Percentiles rank a stretch among this genome's conserved stretches.
Conservation (phyloP, 495 filamentous ascomycete genomes). For the Ascobolus immersus region DNA sequence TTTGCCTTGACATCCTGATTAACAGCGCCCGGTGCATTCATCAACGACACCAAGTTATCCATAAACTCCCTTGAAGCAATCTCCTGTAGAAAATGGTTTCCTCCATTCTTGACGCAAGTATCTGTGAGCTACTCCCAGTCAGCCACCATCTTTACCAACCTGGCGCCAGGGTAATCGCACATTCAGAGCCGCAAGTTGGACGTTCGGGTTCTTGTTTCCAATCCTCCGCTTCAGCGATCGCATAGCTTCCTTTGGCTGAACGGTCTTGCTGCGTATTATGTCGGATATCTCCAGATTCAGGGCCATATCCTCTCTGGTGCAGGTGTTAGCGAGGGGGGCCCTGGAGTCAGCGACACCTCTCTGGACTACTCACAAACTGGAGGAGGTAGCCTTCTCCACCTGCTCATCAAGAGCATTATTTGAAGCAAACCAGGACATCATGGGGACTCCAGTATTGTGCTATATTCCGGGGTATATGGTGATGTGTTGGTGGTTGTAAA, state of each 20-base stretch:
- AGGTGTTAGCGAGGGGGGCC: constrained; percentile 3
- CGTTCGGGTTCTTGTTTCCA: constrained; percentile 87
- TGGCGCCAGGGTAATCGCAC: constrained; percentile 22
- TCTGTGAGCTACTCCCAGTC: constrained; percentile 44
- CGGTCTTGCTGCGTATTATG: constrained; percentile 82
- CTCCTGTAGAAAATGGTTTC: constrained; percentile 81
- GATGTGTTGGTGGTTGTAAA: constrained; percentile 1
- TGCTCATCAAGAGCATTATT: constrained; percentile 81
- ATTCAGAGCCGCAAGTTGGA: constrained; percentile 76
- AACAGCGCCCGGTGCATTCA: constrained; percentile 50
- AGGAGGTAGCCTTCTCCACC: constrained; percentile 79
- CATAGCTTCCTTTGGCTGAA: constrained; percentile 94
- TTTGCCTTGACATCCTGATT: constrained; percentile 69
- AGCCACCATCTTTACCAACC: neutral
- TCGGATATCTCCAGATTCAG: constrained; percentile 95
- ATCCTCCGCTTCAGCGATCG: constrained; percentile 77
- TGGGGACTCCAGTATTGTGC: too few species aligned
- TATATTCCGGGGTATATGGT: constrained; percentile 7
- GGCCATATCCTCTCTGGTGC: constrained; percentile 66
- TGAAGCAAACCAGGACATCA: constrained; percentile 74
- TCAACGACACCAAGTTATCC: constrained; percentile 77
- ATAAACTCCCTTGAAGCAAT: constrained; percentile 94
- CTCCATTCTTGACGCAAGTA: constrained; percentile 96
- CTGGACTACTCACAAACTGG: constrained; percentile 45
- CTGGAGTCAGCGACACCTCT: neutral